Conservation (phyloP, 2,329 filamentous ascomycete species). For the Xylariomycetidae sp. region DNA sequence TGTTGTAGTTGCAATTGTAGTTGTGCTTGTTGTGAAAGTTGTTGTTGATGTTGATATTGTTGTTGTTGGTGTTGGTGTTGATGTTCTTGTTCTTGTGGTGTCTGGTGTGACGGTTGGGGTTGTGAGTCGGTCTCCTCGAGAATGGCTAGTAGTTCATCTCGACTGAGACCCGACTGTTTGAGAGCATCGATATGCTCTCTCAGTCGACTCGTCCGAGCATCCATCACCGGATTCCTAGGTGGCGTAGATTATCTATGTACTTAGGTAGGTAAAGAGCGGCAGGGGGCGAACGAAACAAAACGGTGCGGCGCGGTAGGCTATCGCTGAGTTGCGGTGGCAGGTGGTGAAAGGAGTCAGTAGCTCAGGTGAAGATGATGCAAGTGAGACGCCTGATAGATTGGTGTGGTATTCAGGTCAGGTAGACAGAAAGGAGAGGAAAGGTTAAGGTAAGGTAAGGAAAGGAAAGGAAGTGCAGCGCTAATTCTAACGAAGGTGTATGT, state of each 20-base stretch:
- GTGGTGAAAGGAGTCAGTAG: no score
- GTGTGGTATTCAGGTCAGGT: no score
- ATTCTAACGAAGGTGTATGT: no score
- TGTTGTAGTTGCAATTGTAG: constrained; percentile 8
- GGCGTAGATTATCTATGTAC: constrained; percentile 26
- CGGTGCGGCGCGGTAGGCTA: no score
- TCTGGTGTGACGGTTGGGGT: constrained; percentile 9
- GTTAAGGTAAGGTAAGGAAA: no score
- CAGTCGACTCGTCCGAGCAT: constrained; percentile 27
- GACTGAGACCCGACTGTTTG: constrained; percentile 29
- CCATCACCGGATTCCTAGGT: no score
- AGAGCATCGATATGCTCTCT: constrained; percentile 28
- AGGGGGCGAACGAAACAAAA: not conserved
- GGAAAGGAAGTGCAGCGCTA: no score
- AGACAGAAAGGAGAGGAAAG: no score
- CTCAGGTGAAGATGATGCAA: no score
- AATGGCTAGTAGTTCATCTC: constrained; percentile 23
- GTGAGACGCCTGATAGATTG: no score
- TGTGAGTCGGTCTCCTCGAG: constrained; percentile 21
- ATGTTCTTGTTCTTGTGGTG: constrained; percentile 9
- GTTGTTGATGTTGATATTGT: not conserved
- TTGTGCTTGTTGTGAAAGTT: constrained; percentile 6
- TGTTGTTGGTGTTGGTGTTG: constrained; percentile 3
- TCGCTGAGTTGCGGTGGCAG: no score
- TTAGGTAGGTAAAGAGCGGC: not conserved